Base-by-base conservation (phyloP, 768 basidiomycete species). In the Boletus rubroflammeus region DNA sequence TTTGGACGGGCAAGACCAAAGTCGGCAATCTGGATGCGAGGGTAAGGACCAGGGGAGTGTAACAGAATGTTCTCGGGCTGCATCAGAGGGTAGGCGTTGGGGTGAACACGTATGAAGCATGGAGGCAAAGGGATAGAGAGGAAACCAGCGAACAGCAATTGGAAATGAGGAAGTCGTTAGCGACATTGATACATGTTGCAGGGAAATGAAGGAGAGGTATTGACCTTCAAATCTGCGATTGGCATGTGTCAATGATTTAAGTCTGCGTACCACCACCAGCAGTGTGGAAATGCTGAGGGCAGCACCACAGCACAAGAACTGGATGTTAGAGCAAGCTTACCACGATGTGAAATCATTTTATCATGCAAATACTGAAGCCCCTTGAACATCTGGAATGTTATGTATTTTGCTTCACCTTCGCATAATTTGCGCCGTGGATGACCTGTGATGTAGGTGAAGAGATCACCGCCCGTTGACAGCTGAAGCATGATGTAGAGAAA, bases 41-140 rank as follows among this genome's bases (percentile, higher is more conserved):
- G 91, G 65, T 90, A 93, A 3, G 88, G 81, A 10, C 90, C 91
- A n/a, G 91, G 88, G 6, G 81, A 76, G 60, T 83, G 75, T 5
- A 93, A 76, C 14, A 93, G 75, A 38, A 93, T 87, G 59, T 93
- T 93, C 72, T 93, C 91, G 26, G 91, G 91, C 90, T 84, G 59
- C 25, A 28, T 50, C 32, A 31, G 11, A 21, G 28, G 25, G 19
- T 36, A 19, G 44, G 14, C 21, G n/a, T 52, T 21, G 17, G 13
- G 28, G 26, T 26, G 29, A 31, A 31, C 10, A 28, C 7, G 2
- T 6, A 46, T n/a, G 42, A 34, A 36, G 31, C 14, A 45, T 6
- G 19, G 29, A 7, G 6, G 8, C 0, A 36, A 49, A 28, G 13
- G n/a, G 21, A 21, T 28, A 19, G 15, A 40, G 41, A 26, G 6